Base-by-base conservation (phyloP, 495 filamentous ascomycete species). In the Staphylotrichum tortipilum region DNA sequence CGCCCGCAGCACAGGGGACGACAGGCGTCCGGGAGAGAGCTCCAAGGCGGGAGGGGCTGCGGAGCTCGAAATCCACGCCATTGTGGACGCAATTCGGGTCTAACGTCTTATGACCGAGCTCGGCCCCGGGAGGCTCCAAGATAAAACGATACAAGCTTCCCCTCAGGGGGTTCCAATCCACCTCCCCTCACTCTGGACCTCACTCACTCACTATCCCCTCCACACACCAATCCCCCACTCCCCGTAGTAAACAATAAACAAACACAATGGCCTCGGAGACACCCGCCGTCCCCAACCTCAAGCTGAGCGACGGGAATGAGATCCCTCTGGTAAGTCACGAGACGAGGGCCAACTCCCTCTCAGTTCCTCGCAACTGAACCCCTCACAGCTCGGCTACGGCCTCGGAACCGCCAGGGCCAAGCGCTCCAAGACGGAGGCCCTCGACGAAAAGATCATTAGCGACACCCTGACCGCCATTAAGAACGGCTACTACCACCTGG, bases 401-500 rank as follows among this genome's bases (percentile, higher is more conserved):
- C 78, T 75, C 3, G 75, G 76, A 15, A 71, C 73, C 1, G 72
- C 72, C 12, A 69, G 67, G 22, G 64, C 50, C 22, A 72, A 71
- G 37, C 65, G 57, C 19, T 58, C 58, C 10, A 52, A 63, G 47
- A 61, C 36, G 9, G 60, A 66, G 37, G 57, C 62, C 15, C 57
- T 79, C 41, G 75, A 83, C 55, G 65, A 75, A 30, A 64, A 66
- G 1, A 62, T 81, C 31, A 68, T 88, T 24, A 76, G 83, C 7
- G 66, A 73, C 12, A 73, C 82, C n/a, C 77, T 87, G 39, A 78
- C 67, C 23, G 86, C 88, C 4, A 78, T 89, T 53, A 77, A 78
- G 40, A 65, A 79, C 28, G 87, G 85, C 21, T 94, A 84, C 65
- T 65, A 71, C 46, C 87, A 94, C 57, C 71, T 91, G 15, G 89